These are phyloP conservation scores for Xylaria sp. DNA, from an alignment of 2,329 filamentous ascomycete genomes.

Conservation along the genomic window DNA sequence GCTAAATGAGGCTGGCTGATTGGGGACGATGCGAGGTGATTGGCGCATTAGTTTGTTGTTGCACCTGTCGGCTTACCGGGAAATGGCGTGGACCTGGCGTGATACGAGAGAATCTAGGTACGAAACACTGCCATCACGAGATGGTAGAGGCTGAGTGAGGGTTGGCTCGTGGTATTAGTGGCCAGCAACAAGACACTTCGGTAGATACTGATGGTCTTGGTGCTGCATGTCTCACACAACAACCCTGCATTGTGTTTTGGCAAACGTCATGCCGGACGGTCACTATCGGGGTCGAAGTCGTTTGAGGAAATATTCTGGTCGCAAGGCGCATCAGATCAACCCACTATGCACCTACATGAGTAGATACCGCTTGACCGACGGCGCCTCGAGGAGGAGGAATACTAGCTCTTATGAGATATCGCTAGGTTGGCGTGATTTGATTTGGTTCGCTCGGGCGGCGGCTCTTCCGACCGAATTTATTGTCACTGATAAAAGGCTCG, in stretches of 20 bases:
- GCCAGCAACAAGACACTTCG: slow-evolving; percentile 6
- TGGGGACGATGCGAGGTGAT: neutral
- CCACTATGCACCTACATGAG: neutral
- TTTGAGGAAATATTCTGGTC: neutral
- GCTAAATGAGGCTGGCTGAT: neutral
- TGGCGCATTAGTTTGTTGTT: slow-evolving; percentile 11
- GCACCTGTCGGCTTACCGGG: slow-evolving; percentile 21
- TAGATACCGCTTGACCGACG: neutral
- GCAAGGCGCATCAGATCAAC: neutral
- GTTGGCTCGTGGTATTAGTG: slow-evolving; percentile 7
- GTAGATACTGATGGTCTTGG: slow-evolving; percentile 9
- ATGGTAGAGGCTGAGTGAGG: slow-evolving; percentile 10
- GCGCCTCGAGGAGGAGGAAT: neutral
- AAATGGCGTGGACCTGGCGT: slow-evolving; percentile 22
- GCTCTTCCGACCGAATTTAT: slow-evolving; percentile 1
- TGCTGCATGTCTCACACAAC: slow-evolving; percentile 23
- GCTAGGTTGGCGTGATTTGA: neutral
- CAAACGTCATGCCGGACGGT: slow-evolving; percentile 6
- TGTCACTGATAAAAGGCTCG: neutral
- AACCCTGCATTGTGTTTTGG: neutral
- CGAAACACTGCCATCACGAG: slow-evolving; percentile 20
- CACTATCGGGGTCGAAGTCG: neutral
- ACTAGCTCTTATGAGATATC: too few relatives aligned
- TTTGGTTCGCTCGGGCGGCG: neutral
- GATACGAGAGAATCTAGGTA: slow-evolving; percentile 28